Conservation (phyloP, 345 rosid genomes). For the Eutrema heterophyllum region DNA sequence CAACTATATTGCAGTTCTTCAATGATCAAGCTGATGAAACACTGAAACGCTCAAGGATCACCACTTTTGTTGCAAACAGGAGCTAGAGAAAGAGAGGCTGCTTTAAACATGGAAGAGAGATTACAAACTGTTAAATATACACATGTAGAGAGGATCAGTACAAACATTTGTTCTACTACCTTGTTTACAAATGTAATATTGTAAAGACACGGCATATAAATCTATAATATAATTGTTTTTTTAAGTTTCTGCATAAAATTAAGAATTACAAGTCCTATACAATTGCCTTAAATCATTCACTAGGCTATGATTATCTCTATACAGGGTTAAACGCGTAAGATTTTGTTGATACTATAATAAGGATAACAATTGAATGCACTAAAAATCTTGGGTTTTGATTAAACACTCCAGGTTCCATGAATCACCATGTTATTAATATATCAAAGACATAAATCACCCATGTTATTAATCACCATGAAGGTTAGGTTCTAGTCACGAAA, state of each 20-base stretch:
- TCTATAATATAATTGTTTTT: background rate
- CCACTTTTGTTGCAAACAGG: background rate
- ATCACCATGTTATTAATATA: background rate
- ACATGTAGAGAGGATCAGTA: background rate
- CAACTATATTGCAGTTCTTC: background rate
- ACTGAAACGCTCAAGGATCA: background rate
- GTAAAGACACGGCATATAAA: background rate
- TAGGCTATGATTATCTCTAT: background rate
- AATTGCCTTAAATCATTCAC: no score
- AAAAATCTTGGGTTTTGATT: background rate
- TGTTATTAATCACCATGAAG: background rate
- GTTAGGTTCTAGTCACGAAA: background rate
- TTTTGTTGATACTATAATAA: background rate
- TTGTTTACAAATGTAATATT: background rate
- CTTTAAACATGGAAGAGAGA: constrained; percentile 11
- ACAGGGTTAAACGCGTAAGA: background rate
- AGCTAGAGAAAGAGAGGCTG: constrained; percentile 22
- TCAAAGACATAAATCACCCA: background rate
- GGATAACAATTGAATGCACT: background rate
- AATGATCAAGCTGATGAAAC: constrained; percentile 19
- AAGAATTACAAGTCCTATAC: background rate
- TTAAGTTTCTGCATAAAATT: background rate
- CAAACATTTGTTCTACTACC: background rate
- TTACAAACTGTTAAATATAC: constrained; percentile 20
- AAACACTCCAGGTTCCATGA: background rate